Conservation (phyloP, 139 green algal species). For the Closterium sp. region DNA sequence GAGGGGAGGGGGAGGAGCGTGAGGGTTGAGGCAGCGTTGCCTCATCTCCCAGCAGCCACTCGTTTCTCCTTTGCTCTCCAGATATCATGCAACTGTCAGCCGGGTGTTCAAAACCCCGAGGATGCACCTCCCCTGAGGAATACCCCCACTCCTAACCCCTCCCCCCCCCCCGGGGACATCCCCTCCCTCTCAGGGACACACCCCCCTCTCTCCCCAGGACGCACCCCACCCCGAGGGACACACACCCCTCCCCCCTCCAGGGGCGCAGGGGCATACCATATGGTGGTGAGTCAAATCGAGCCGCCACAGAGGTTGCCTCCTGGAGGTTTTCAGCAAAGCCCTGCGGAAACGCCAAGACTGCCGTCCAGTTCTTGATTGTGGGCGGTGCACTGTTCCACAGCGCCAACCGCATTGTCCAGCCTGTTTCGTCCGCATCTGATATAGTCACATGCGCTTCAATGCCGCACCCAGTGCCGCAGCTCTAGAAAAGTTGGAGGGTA, state of each 20-base stretch:
- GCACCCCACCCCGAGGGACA: too few species aligned
- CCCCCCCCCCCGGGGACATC: too few species aligned
- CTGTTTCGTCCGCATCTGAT: not conserved
- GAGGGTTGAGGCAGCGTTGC: not conserved
- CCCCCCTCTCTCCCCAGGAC: too few species aligned
- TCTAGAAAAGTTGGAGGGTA: not conserved
- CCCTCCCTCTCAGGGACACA: too few species aligned
- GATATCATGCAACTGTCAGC: too few species aligned
- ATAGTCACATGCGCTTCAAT: not conserved
- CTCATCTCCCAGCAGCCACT: too few species aligned
- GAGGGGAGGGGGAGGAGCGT: not conserved
- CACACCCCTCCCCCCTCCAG: too few species aligned
- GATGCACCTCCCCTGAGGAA: too few species aligned
- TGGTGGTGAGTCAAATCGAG: slow-evolving; percentile 11
- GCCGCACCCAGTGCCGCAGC: not conserved
- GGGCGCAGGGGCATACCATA: slow-evolving; percentile 21
- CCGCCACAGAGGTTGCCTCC: slow-evolving; percentile 5
- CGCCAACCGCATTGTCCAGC: slow-evolving; percentile 11
- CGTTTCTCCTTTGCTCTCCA: too few species aligned
- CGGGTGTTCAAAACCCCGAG: too few species aligned
- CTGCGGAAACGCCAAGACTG: slow-evolving; percentile 20
- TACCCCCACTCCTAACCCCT: too few species aligned
- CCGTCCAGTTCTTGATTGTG: slow-evolving; percentile 14
- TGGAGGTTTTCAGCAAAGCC: slow-evolving; percentile 7
- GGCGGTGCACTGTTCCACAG: slow-evolving; percentile 1